phyloP scores from a whole-genome alignment of 2,329 filamentous ascomycete genomes.

The Tricladium varicosporioides region DNA sequence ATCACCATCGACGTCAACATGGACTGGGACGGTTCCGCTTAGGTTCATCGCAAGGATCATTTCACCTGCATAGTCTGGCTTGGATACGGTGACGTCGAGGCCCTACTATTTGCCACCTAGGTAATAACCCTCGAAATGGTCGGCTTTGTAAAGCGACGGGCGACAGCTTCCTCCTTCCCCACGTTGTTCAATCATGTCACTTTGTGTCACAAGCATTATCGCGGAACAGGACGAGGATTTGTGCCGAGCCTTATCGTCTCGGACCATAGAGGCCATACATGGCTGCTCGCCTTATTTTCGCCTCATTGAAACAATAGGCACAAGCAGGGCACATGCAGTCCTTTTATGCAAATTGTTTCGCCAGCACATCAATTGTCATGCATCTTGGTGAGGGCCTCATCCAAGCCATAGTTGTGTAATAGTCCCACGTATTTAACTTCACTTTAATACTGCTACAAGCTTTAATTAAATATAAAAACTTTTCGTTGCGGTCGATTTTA shows the following conservation, averaged over 20 bases:
- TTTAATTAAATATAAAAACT: no score
- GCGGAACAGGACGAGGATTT: not conserved
- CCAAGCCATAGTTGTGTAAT: not conserved
- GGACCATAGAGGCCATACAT: not conserved
- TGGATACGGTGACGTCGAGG: not conserved
- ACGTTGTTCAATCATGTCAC: not conserved
- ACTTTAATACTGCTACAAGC: not conserved
- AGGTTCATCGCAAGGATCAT: not conserved
- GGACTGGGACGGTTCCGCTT: not conserved
- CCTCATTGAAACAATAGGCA: not conserved
- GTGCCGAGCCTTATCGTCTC: not conserved
- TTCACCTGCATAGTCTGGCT: conserved; percentile 2
- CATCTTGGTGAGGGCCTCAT: not conserved
- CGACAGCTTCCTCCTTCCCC: not conserved
- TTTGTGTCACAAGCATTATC: not conserved
- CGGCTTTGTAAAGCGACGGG: not conserved
- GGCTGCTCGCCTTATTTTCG: not conserved
- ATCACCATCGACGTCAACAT: not conserved
- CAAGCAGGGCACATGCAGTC: not conserved
- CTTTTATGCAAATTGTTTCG: not conserved
- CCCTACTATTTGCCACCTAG: not conserved
- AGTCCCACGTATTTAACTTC: not conserved
- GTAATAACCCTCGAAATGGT: conserved; percentile 1
- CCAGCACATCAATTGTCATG: not conserved
- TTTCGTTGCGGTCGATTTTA: no score